Evolutionary conservation across 2,329 filamentous ascomycete genomes (phyloP).

Genomic region (Magnaporthales sp.): DNA sequence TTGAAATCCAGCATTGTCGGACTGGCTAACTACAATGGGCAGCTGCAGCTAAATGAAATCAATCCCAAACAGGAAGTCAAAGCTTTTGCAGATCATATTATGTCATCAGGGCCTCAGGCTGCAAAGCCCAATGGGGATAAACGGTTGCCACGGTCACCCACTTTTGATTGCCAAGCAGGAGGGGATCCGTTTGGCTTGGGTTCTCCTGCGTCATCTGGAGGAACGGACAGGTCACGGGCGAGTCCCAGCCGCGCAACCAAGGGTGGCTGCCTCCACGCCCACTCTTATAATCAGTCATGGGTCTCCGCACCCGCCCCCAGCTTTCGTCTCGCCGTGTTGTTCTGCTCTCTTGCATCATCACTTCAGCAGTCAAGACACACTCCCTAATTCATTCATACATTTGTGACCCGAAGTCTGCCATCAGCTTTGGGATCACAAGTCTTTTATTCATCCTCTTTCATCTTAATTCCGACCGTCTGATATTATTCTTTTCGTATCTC

Average conservation of each 20-base stretch:
- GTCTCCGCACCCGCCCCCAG: conserved; percentile 1
- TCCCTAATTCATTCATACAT: conserved; percentile 1
- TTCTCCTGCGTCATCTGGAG: neutral
- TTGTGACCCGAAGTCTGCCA: neutral
- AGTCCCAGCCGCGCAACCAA: conserved; percentile 5
- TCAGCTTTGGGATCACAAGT: neutral
- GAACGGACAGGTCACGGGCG: neutral
- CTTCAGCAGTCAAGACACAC: neutral
- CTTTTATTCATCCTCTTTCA: neutral
- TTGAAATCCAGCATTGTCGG: neutral
- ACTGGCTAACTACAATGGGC: neutral
- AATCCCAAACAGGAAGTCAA: neutral
- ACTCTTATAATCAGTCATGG: neutral
- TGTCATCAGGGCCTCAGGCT: neutral
- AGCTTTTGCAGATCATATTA: neutral
- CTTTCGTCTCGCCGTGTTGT: neutral
- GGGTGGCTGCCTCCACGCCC: conserved; percentile 2
- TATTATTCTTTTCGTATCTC: conserved; percentile 8
- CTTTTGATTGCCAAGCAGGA: neutral
- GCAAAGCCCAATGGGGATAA: neutral
- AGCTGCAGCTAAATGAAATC: neutral
- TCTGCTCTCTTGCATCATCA: conserved; percentile 3
- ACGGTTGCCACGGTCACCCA: neutral
- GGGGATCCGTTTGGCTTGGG: neutral
- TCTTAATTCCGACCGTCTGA: conserved; percentile 5